phyloP scores from a whole-genome alignment of 2,329 filamentous ascomycete species.

The Didymella lethalis region DNA sequence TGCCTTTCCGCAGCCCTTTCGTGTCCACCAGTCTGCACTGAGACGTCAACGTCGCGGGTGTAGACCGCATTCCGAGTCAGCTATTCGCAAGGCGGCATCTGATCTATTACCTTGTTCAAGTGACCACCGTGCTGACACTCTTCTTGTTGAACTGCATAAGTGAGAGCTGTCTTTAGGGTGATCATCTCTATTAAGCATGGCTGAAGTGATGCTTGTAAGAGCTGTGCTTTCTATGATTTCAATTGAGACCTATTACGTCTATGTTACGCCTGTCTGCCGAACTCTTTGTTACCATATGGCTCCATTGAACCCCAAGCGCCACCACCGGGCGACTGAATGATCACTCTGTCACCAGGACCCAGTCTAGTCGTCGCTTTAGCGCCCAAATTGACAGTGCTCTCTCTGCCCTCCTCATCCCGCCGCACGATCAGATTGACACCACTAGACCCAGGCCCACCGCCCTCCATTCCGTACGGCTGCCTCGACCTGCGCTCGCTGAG shows the following conservation, averaged over 20 bases:
- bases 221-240: neutral
- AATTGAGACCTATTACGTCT: neutral
- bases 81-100: neutral
- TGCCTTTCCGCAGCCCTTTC: neutral
- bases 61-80: neutral
- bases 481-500: constrained; percentile 10
- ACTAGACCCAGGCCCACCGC: constrained; percentile 3
- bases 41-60: no score
- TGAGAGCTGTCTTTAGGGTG: neutral
- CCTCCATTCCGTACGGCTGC: constrained; percentile 12
- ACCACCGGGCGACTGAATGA: constrained; percentile 9
- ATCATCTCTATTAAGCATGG: neutral
- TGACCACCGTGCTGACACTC: neutral
- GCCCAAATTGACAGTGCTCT: constrained; percentile 9
- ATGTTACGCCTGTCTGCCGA: constrained; percentile 5
- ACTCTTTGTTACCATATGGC: neutral
- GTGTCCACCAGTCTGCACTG: neutral
- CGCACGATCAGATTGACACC: constrained; percentile 12
- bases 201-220: neutral
- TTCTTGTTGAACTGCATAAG: neutral
- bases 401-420: constrained; percentile 7
- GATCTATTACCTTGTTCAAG: neutral
- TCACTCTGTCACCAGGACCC: constrained; percentile 8
- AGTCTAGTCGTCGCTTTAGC: constrained; percentile 11
- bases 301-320: constrained; percentile 8